Base-by-base conservation (phyloP, 768 basidiomycete genomes). In the Calocera viscosa region DNA sequence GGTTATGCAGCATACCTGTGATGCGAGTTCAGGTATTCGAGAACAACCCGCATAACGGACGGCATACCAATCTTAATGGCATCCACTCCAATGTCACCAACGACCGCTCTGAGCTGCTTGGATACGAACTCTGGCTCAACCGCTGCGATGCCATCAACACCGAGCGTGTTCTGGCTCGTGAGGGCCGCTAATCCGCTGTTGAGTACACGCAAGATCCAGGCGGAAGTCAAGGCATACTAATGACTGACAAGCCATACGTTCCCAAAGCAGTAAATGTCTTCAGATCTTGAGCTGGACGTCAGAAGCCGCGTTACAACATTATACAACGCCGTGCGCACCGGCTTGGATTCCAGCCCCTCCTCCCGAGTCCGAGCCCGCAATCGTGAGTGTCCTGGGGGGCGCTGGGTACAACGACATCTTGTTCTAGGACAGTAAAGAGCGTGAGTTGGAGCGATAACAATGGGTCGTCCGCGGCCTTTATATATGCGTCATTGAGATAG, bases 331-430 rank as follows among this genome's bases (percentile, higher is more conserved):
- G 39, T 30, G 17, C 22, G 24, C 12, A 65, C 76, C 70, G 69
- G 88, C 90, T 79, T 94, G 93, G 28, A 96, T 91, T 0, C 93
- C 94, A 33, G 93, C 92, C 1, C 93, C 92, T 26, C 90, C 91
- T 33, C 89, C 83, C 1, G 86, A 84, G 72, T 94, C 93, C 16
- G 89, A 85, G 8, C 91, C 88, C 22, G 89, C 89, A 8, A 91
- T 90, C 0, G 88, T 88, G 66, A 91, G 73, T 19, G 53, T 60
- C 30, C 30, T 60, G 7, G 53, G 53, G 2, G 0, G 88, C 78
- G 0, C 80, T 74, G 1, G 76, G 78, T 2, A 67, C 63, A 24
- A 38, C 19, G 66, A 8, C 43, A 67, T 38, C 16, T 24, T 49
- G 63, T 65, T 65, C 30, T 16, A n/a, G 26, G 30, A 32, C 26